Conservation (phyloP, 192 early-diverging fungal genomes). For the Linnemannia zychae region DNA sequence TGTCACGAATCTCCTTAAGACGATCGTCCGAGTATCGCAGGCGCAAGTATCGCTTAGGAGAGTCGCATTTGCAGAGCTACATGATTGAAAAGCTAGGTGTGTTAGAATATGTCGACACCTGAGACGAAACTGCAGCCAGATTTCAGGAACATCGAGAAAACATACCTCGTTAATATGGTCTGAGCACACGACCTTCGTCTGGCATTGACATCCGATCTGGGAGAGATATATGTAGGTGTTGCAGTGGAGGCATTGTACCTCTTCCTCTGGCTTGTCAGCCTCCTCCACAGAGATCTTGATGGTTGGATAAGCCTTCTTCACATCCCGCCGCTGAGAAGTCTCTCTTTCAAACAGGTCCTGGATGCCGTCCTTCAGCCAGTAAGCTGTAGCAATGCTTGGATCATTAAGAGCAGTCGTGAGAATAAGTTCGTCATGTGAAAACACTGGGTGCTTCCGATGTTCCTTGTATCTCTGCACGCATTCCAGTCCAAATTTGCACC, state of each 20-base stretch:
- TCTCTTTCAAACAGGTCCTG: slow-evolving; percentile 37
- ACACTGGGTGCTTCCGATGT: slow-evolving; percentile 86
- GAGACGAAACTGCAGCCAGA: neutral
- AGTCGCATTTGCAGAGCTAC: slow-evolving; percentile 58
- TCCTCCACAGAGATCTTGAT: slow-evolving; percentile 54
- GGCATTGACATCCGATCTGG: slow-evolving; percentile 71
- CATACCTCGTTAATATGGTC: slow-evolving; percentile 63
- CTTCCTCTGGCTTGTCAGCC: slow-evolving; percentile 68
- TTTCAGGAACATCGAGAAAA: neutral
- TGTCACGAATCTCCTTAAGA: slow-evolving; percentile 43
- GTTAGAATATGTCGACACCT: neutral
- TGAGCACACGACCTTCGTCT: slow-evolving; percentile 75
- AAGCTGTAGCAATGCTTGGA: slow-evolving; percentile 38
- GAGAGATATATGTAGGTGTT: slow-evolving; percentile 83
- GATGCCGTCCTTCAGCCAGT: slow-evolving; percentile 50
- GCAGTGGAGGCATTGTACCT: slow-evolving; percentile 75
- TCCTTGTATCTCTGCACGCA: slow-evolving; percentile 88
- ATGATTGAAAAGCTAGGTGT: neutral
- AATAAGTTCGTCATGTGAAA: slow-evolving; percentile 95
- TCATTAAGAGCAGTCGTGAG: slow-evolving; percentile 66
- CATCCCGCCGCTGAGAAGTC: slow-evolving; percentile 1
- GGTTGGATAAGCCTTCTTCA: slow-evolving; percentile 16
- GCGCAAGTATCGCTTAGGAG: slow-evolving; percentile 35
- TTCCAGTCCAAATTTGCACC: slow-evolving; percentile 84
- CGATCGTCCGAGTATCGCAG: slow-evolving; percentile 59